Percentiles rank a stretch among this genome's conserved stretches.
Evolutionary conservation across 768 basidiomycete genomes (phyloP).

Genomic region (Hydnomerulius pinastri): DNA sequence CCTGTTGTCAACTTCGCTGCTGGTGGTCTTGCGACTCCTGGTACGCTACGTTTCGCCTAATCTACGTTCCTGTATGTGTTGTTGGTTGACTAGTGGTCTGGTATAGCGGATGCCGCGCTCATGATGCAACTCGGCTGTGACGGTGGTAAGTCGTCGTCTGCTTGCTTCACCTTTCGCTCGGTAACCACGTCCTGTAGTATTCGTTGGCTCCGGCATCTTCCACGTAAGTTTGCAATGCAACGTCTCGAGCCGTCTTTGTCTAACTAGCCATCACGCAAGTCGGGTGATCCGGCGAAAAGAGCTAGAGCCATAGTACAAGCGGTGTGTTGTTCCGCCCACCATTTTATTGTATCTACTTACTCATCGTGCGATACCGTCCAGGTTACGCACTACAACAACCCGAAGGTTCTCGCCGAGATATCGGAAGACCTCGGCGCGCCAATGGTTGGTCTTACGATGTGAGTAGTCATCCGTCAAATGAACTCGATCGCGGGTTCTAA

Average conservation of each 20-base stretch:
- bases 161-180: background rate
- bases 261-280: conserved; percentile 43
- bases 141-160: conserved; percentile 62
- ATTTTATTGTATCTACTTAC: conserved; percentile 4
- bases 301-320: conserved; percentile 97
- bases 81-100: background rate
- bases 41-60: conserved; percentile 40
- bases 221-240: conserved; percentile 55
- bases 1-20: conserved; percentile 98
- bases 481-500: conserved; percentile 1
- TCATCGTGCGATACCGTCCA: conserved; percentile 32
- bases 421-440: conserved; percentile 84
- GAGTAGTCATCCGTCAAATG: conserved; percentile 31
- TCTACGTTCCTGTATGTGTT: background rate
- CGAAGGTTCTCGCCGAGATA: conserved; percentile 86
- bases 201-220: conserved; percentile 98
- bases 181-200: conserved; percentile 54
- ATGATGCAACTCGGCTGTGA: conserved; percentile 99
- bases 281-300: conserved; percentile 90
- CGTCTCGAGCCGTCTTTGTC: background rate
- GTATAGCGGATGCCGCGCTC: conserved; percentile 85
- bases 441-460: conserved; percentile 96
- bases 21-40: conserved; percentile 90
- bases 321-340: conserved; percentile 43
- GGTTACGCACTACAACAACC: conserved; percentile 95